phyloP scores from a whole-genome alignment of 2,329 filamentous ascomycete species.

The Scedosporium dehoogii region DNA sequence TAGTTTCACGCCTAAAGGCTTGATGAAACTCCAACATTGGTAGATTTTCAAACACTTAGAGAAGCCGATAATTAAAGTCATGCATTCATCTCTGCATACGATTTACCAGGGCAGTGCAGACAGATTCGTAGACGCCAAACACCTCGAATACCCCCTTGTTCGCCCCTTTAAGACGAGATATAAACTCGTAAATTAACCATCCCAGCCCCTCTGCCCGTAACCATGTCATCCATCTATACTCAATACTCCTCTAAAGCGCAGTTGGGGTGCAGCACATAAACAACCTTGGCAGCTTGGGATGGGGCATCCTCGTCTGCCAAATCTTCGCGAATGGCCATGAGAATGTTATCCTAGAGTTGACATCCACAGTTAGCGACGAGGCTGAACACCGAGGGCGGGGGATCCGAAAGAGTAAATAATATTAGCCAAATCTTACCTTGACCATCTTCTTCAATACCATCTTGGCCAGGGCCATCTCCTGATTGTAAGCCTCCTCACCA shows the following conservation, averaged over 20 bases:
- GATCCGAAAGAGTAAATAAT: background rate
- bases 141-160: background rate
- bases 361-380: conserved; percentile 28
- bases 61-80: background rate
- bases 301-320: conserved; percentile 36
- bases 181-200: too few relatives aligned
- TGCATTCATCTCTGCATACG: background rate
- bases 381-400: background rate
- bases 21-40: background rate
- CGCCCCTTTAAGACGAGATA: too few relatives aligned
- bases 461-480: conserved; percentile 60
- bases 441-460: conserved; percentile 95
- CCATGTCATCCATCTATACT: background rate
- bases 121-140: background rate
- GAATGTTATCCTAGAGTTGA: conserved; percentile 67
- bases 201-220: background rate
- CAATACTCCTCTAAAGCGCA: conserved; percentile 64
- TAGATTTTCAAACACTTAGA: too few relatives aligned
- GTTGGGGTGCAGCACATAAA: conserved; percentile 92
- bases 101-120: too few relatives aligned
- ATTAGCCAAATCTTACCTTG: conserved; percentile 53
- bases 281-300: conserved; percentile 36
- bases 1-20: background rate
- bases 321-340: conserved; percentile 67
- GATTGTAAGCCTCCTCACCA: conserved; percentile 70